phyloP scores from a whole-genome alignment of 2,329 filamentous ascomycete genomes.

The Penicillium sp. region DNA sequence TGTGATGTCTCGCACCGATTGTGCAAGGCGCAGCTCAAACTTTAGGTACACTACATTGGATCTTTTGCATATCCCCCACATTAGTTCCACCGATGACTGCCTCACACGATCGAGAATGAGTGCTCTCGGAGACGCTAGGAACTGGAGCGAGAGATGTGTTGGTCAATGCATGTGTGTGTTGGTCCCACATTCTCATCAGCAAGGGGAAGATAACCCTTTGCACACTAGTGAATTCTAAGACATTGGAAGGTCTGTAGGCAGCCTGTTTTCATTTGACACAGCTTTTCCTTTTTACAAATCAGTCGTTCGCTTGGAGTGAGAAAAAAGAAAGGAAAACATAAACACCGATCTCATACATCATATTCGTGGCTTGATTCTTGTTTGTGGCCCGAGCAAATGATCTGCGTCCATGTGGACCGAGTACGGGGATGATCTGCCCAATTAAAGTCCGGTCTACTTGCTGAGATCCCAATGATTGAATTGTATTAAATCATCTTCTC shows the following conservation, averaged over 20 bases:
- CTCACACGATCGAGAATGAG: background rate
- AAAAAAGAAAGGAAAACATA: too few relatives aligned
- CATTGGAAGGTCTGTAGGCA: background rate
- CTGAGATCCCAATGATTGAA: background rate
- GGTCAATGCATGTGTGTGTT: constrained; percentile 2
- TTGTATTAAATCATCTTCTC: background rate
- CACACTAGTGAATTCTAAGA: constrained; percentile 3
- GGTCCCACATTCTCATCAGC: constrained; percentile 11
- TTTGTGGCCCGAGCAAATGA: constrained; percentile 9
- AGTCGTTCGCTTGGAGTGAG: too few relatives aligned
- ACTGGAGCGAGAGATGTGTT: constrained; percentile 2
- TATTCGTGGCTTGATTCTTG: constrained; percentile 9
- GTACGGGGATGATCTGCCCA: background rate
- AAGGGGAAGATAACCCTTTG: constrained; percentile 1
- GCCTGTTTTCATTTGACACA: background rate
- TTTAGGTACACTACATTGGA: constrained; percentile 2
- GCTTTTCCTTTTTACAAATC: background rate
- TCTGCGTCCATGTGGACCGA: constrained; percentile 10
- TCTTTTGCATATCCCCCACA: constrained; percentile 3
- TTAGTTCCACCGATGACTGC: constrained; percentile 1
- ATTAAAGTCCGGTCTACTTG: background rate
- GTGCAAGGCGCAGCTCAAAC: constrained; percentile 2
- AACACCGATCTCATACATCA: constrained; percentile 2
- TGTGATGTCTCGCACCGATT: constrained; percentile 24
- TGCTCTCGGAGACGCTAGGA: background rate